phyloP scores from a whole-genome alignment of 148 eudicot genomes.

The Vaccinium vitisidaea region DNA sequence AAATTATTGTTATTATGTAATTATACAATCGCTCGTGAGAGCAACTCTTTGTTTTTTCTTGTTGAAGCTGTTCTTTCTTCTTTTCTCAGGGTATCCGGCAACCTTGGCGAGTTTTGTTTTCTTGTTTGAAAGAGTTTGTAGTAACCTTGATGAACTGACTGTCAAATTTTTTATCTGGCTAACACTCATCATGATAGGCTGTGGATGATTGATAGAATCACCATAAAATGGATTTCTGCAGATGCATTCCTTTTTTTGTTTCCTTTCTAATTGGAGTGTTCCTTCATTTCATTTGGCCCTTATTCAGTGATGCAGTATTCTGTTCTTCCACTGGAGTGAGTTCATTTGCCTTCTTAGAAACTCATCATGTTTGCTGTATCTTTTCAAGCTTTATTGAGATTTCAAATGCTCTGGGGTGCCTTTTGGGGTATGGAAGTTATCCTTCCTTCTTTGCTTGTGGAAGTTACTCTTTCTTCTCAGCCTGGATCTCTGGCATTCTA shows the following conservation, averaged over 20 bases:
- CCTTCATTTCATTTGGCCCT: background rate
- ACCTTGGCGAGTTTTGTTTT: background rate
- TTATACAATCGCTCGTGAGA: background rate
- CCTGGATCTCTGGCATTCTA: background rate
- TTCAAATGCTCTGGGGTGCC: background rate
- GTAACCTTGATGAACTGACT: background rate
- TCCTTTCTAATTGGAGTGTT: background rate
- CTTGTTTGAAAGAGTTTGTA: background rate
- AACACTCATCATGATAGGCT: background rate
- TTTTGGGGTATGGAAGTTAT: background rate
- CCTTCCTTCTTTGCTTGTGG: background rate
- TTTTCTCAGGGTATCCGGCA: background rate
- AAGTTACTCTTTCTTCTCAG: background rate
- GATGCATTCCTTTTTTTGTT: background rate
- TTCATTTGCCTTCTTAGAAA: background rate
- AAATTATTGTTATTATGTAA: background rate
- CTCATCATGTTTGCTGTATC: background rate
- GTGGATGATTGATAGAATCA: background rate
- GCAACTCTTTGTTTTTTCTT: background rate
- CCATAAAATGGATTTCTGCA: background rate
- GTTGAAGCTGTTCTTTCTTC: background rate
- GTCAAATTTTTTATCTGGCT: background rate
- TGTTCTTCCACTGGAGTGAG: background rate
- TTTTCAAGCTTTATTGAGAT: background rate
- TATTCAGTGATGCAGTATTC: background rate